Base-by-base conservation (phyloP, 768 basidiomycete species). In the Tephrocybe rancida region DNA sequence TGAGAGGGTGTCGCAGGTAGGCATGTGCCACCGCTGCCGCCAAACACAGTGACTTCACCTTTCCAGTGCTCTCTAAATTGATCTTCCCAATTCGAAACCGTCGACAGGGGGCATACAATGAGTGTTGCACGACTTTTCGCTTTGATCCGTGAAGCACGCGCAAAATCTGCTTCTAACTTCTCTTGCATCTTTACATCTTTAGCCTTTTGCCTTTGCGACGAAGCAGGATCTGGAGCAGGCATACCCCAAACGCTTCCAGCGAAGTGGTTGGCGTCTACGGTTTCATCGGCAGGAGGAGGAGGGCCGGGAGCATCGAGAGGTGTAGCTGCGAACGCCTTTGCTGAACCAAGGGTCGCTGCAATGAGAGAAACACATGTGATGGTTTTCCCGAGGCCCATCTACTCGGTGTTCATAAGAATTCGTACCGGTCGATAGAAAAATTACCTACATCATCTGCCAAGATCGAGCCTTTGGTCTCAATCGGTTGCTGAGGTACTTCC, bases 341-440 rank as follows among this genome's bases (percentile, higher is more conserved):
- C 90, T 0, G 88, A 79, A 45, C 67, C 61, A 13, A 95, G 77
- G 1, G 97, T 98, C 25, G 90, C 83, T 10, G 93, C 95, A 46
- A 99, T 88, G 45, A 99, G 80, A 14, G 96, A 91, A 22, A 98
- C 91, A 56, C 95, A 92, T 26, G 94, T 92, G 48, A 98, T 94
- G 0, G 96, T 98, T 72, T 98, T 98, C 16, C 96, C 96, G 25
- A 99, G 83, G 61, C 96, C 96, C 95, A 97, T 98, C 95, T 97
- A 61, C 54, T 54, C 29, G 48, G 59, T 56, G 62, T 38, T 38
- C 42, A 27, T 34, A 13, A 44, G 19, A 14, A 22, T 19, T 50
- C 50, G 24, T 19, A 52, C 53, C 9, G 38, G 21, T 25, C 37
- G 44, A 49, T 53, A 38, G 58, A 58, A 45, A 63, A 35, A 27